Conservation (phyloP, 805 yeast species). For the Candida chilensis region DNA sequence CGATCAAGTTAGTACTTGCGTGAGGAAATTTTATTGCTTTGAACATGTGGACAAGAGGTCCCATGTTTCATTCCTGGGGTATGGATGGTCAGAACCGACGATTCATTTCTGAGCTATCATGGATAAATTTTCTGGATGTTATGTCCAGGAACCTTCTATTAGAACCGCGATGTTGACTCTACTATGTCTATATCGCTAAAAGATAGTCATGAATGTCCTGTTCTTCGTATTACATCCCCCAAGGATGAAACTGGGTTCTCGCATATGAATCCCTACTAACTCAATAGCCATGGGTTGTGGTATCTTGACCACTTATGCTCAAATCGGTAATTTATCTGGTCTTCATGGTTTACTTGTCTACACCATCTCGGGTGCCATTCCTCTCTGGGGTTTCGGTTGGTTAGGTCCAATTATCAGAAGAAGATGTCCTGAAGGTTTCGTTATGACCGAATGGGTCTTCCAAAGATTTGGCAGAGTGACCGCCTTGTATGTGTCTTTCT, state of each 20-base stretch:
- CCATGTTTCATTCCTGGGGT: no score
- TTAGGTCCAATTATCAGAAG: constrained; percentile 75
- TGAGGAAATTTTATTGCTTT: constrained; percentile 48
- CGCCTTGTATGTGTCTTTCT: constrained; percentile 66
- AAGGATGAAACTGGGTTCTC: no score
- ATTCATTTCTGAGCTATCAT: no score
- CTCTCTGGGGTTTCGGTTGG: constrained; percentile 74
- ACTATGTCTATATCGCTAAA: no score
- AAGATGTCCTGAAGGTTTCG: constrained; percentile 84
- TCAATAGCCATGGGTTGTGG: constrained; percentile 94
- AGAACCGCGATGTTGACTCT: no score
- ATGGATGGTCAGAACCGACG: no score
- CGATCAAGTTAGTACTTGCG: constrained; percentile 82
- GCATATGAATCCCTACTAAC: no score
- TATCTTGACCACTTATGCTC: constrained; percentile 74
- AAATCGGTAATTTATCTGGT: constrained; percentile 81
- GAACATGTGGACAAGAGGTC: no score
- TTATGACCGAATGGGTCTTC: constrained; percentile 91
- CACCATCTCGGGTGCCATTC: constrained; percentile 71
- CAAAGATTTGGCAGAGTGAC: constrained; percentile 67
- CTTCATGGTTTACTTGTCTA: constrained; percentile 82
- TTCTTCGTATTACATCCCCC: no score
- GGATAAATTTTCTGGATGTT: no score
- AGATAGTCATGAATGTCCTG: no score
- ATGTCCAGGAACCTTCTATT: no score